Conservation (phyloP, 2,329 filamentous ascomycete species). For the Aspergillus quadrilineatus region DNA sequence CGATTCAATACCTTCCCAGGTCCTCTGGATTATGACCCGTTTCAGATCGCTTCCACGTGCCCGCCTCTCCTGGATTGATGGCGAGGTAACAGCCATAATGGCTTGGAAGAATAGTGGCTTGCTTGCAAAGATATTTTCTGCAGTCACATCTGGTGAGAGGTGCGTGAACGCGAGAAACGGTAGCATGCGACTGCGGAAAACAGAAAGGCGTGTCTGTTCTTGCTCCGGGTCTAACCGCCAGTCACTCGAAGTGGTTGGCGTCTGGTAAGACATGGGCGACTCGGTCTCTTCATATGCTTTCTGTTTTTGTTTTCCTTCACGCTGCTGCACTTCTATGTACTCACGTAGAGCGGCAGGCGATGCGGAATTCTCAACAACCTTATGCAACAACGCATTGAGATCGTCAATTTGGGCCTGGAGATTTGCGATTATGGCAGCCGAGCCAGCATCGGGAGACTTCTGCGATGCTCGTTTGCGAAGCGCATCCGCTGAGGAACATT, state of each 20-base stretch:
- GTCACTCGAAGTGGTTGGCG: not conserved
- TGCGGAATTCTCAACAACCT: not conserved
- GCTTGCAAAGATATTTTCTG: not conserved
- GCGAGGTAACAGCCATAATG: slow-evolving; percentile 1
- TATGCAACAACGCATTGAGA: not conserved
- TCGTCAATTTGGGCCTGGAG: not conserved
- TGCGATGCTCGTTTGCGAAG: slow-evolving; percentile 1
- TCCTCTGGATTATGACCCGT: not conserved
- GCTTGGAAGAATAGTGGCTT: not conserved
- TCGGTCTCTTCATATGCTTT: not conserved
- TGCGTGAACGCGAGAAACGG: not conserved
- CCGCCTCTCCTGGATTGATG: not conserved
- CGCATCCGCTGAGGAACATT: not conserved
- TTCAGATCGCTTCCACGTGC: not conserved
- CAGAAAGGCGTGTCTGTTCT: not conserved
- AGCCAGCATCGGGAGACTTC: not conserved
- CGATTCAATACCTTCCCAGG: not conserved
- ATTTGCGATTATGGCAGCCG: not conserved
- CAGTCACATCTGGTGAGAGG: not conserved
- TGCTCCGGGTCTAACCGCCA: not conserved
- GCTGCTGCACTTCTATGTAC: not conserved
- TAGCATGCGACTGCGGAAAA: not conserved
- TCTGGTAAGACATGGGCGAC: not conserved
- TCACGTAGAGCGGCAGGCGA: not conserved
- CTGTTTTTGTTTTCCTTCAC: not conserved